Base-by-base conservation (phyloP, 2,329 filamentous ascomycete species). In the Diplodia mutila region DNA sequence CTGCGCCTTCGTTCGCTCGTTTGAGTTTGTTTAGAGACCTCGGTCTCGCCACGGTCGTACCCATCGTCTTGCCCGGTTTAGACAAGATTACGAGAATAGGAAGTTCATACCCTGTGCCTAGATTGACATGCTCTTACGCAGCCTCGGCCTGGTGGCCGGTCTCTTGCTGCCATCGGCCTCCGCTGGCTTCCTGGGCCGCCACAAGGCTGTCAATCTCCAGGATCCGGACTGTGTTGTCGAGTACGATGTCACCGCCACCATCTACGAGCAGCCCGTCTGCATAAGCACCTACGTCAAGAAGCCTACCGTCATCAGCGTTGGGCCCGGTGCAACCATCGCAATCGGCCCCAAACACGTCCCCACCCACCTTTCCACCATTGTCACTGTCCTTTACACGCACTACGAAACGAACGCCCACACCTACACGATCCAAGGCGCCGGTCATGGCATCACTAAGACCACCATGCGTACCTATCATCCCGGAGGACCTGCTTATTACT, bases 71-170 rank as follows among this genome's bases (percentile, higher is more conserved):
- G 18, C 27, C 25, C 55, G 23, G 12, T 46, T 59, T 46, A 34
- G 42, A 61, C 57, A 25, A 61, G 8, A 32, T 49, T 42, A 51
- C 42, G 46, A 25, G 49, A 37, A 37, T 27, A 25, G 27, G 37
- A 61, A 49, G 39, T 48, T n/a, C 49, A 21, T 25, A 27, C n/a
- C 12, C 14, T 51, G 59, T 25, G 59, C 46, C 51, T 51, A 63
- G 59, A 63, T 63, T 63, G 59, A 51, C 59, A 63, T 63, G 59
- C 27, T 63, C 37, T 63, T 63, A n/a, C 42, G 46, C 59, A 63
- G 59, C 59, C 16, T 63, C 59, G 59, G 59, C 42, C 46, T 63
- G 46, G 59, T 63, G 59, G 59, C 59, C 29, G 59, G 42, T 27
- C 46, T 63, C 42, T 52, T 63, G 59, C 46, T 63, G 42, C 59